Evolutionary conservation across 148 eudicot species (phyloP).

Genomic region (Amaranthus hypochondriacus): DNA sequence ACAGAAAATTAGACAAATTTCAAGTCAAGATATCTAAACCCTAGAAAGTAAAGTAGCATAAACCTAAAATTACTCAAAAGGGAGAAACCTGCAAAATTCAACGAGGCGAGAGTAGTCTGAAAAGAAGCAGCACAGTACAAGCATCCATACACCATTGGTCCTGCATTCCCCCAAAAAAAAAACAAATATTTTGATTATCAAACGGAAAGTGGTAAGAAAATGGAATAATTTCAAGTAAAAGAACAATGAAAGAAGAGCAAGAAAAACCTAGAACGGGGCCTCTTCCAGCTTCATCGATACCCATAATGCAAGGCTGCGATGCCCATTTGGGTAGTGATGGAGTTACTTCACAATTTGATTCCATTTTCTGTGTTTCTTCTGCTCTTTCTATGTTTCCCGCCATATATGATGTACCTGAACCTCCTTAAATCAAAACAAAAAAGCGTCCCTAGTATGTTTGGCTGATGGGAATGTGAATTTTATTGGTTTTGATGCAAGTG

Average conservation of each 20-base stretch:
- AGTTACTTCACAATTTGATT: too few species aligned
- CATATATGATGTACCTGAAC: too few species aligned
- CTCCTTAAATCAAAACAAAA: too few species aligned
- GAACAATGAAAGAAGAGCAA: background rate
- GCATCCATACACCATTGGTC: constrained; percentile 98
- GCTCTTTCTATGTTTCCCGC: too few species aligned
- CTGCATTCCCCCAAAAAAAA: constrained; percentile 32
- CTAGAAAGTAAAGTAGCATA: background rate
- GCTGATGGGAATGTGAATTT: too few species aligned
- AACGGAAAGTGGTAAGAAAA: background rate
- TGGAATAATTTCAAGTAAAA: background rate
- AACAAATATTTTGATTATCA: background rate
- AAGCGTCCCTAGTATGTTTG: too few species aligned
- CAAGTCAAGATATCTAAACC: background rate
- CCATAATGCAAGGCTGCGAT: constrained; percentile 80
- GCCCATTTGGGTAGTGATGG: constrained; percentile 57
- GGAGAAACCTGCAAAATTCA: constrained; percentile 72
- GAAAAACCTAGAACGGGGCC: constrained; percentile 90
- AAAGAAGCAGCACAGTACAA: constrained; percentile 83
- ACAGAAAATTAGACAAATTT: background rate
- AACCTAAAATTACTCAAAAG: background rate
- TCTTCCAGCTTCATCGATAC: constrained; percentile 98
- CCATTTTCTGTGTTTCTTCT: too few species aligned
- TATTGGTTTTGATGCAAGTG: too few species aligned
- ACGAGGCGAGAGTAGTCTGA: constrained; percentile 62